These are phyloP conservation scores for Salmacisia buchloeana DNA, from an alignment of 1,284 basidiomycete species.

Conservation along the genomic window DNA sequence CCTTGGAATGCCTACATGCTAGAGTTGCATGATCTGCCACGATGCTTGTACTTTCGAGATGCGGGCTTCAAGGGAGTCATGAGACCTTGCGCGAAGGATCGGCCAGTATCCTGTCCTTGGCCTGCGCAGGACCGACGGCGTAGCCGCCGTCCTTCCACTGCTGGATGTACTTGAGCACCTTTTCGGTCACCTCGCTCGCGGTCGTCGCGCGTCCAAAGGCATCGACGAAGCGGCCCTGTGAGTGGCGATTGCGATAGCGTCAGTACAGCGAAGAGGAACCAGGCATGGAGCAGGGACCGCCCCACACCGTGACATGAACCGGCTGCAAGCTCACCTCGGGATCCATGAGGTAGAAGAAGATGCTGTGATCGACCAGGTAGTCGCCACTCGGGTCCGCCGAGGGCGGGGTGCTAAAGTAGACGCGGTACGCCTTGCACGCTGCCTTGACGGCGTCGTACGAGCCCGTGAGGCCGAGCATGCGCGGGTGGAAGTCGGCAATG, in stretches of 20 bases:
- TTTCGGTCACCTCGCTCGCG: slow-evolving; percentile 63
- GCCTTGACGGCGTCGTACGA: slow-evolving; percentile 78
- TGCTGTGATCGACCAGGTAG: slow-evolving; percentile 74
- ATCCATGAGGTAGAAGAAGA: slow-evolving; percentile 98
- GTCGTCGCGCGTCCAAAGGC: slow-evolving; percentile 84
- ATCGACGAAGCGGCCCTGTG: slow-evolving; percentile 66
- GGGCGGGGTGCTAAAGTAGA: slow-evolving; percentile 93
- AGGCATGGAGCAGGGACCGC: too few species aligned
- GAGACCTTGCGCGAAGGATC: slow-evolving; percentile 66
- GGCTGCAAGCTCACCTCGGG: slow-evolving; percentile 53
- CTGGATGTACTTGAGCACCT: slow-evolving; percentile 56
- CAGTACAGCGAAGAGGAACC: background rate
- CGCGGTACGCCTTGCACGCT: slow-evolving; percentile 87
- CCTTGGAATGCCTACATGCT: background rate
- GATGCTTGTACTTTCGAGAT: slow-evolving; percentile 82
- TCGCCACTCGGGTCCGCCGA: slow-evolving; percentile 68
- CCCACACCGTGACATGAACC: too few species aligned
- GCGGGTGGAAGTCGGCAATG: slow-evolving; percentile 68
- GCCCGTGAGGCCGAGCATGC: slow-evolving; percentile 81
- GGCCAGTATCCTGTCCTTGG: slow-evolving; percentile 73
- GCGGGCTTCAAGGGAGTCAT: slow-evolving; percentile 75
- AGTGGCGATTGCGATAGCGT: background rate
- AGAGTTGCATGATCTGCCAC: slow-evolving; percentile 54
- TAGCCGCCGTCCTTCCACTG: slow-evolving; percentile 54
- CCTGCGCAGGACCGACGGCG: slow-evolving; percentile 46